Base-by-base conservation (phyloP, 2,329 filamentous ascomycete genomes). In the Diaporthe vaccinii region DNA sequence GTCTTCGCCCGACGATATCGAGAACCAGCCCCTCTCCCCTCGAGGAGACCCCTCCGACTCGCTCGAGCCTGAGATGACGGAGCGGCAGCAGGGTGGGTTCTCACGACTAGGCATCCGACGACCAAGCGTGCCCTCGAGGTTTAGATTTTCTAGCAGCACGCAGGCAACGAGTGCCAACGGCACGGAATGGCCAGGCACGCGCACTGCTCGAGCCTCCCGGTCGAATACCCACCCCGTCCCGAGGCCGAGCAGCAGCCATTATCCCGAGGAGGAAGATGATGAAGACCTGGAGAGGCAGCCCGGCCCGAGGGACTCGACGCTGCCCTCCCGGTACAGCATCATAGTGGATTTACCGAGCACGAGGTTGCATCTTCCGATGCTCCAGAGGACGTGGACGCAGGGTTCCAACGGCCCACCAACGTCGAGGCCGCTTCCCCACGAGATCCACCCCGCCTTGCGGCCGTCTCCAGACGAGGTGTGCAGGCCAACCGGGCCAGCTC, bases 261-360 rank as follows among this genome's bases (percentile, higher is more conserved):
- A 82, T 57, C 80, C 80, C 34, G 74, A 72, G 65, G 78, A 77
- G 49, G 67, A 74, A 74, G 75, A 77, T 22, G 74, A 78, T 59
- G 81, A 81, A 31, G 82, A 82, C 36, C 75, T 79, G 25, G 83
- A 86, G 62, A 87, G 84, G 28, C 87, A 88, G 46, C 91, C 91
- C 79, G 85, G 86, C 1, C 86, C 88, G 3, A 84, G 86, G 67
- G 79, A 82, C 25, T 78, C 86, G 4, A 81, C 82, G 5, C 78
- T 84, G 72, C 82, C 83, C n/a, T 80, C 81, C 41, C 58, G 75
- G 9, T 76, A 75, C 22, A 76, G 75, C 51, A 71, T 75, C 34
- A 71, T 69, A 20, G 58, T 71, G 34, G 73, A 73, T n/a, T 78
- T 87, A 34, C 84, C 87, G 15, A 84, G 84, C 41, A 85, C 85